Conservation (phyloP, 1,139 yeast genomes). For the Geotrichum siamense region DNA sequence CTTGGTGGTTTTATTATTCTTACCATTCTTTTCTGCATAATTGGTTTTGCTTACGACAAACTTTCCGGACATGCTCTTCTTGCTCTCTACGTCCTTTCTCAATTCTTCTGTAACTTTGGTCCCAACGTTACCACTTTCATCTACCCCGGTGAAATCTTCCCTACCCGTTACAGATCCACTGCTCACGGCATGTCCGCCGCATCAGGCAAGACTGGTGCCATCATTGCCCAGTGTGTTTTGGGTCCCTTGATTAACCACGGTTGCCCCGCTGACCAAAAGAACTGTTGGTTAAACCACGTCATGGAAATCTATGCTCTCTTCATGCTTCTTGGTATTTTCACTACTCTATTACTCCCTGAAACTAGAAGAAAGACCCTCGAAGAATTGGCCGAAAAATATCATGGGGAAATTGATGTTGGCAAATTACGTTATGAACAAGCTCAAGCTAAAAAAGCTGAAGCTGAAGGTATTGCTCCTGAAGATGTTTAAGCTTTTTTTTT, state of each 20-base stretch:
- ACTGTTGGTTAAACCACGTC: constrained; percentile 83
- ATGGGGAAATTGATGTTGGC: constrained; percentile 61
- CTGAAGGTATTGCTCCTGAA: constrained; percentile 5
- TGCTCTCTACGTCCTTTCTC: constrained; percentile 55
- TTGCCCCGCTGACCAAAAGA: constrained; percentile 51
- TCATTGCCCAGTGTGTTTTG: constrained; percentile 56
- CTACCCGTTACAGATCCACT: constrained; percentile 95
- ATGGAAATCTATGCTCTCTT: constrained; percentile 89
- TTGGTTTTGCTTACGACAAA: constrained; percentile 53
- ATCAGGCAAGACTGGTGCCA: constrained; percentile 92
- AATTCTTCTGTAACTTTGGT: constrained; percentile 65
- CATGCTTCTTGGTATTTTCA: constrained; percentile 69
- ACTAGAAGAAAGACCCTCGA: constrained; percentile 85
- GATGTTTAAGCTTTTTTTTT: constrained; percentile 5
- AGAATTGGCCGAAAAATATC: constrained; percentile 67
- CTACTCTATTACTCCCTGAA: constrained; percentile 71
- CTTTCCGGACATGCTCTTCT: constrained; percentile 47
- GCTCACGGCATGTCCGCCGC: constrained; percentile 99
- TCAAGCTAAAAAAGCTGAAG: constrained; percentile 4
- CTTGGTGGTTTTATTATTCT: constrained; percentile 52
- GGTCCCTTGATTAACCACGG: constrained; percentile 78
- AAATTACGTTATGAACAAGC: constrained; percentile 23
- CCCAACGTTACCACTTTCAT: constrained; percentile 95
- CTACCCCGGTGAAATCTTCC: constrained; percentile 94
- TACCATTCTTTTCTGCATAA: constrained; percentile 51